Evolutionary conservation across 1,139 yeast species (phyloP).

Genomic region (Yamadazyma epiphylla): DNA sequence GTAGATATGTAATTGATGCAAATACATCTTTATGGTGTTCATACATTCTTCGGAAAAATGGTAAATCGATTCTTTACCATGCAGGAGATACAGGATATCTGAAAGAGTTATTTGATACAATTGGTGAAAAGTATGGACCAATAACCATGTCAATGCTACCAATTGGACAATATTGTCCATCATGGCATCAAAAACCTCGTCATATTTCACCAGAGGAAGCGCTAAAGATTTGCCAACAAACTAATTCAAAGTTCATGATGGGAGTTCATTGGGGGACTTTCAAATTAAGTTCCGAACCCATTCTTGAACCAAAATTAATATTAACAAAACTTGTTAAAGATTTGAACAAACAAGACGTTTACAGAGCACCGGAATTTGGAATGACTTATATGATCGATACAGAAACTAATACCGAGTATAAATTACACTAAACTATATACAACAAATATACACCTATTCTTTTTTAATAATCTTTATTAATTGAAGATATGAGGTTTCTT

Average conservation of each 20-base stretch:
- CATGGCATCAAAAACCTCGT: conserved; percentile 90
- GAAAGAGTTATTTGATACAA: conserved; percentile 60
- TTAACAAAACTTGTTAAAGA: conserved; percentile 22
- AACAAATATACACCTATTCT: conserved; percentile 1
- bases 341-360: conserved; percentile 16
- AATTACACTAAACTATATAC: conserved; percentile 8
- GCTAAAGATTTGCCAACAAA: conserved; percentile 58
- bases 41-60: conserved; percentile 62
- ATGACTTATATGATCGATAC: conserved; percentile 37
- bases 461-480: conserved; percentile 2
- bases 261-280: conserved; percentile 98
- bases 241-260: conserved; percentile 59
- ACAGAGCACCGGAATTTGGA: conserved; percentile 41
- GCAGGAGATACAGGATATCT: conserved; percentile 96
- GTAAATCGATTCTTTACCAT: conserved; percentile 73
- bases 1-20: conserved; percentile 71
- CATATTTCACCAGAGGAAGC: conserved; percentile 85
- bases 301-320: conserved; percentile 67
- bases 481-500: conserved; percentile 12
- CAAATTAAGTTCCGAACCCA: conserved; percentile 82
- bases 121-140: conserved; percentile 61
- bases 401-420: conserved; percentile 12
- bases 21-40: conserved; percentile 88
- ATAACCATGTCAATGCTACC: conserved; percentile 74
- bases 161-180: conserved; percentile 92